Evolutionary conservation across 208 protist species (phyloP), one percentile per base, ranked within the genome.

Genomic region (Acanthamoeba pearcei): DNA sequence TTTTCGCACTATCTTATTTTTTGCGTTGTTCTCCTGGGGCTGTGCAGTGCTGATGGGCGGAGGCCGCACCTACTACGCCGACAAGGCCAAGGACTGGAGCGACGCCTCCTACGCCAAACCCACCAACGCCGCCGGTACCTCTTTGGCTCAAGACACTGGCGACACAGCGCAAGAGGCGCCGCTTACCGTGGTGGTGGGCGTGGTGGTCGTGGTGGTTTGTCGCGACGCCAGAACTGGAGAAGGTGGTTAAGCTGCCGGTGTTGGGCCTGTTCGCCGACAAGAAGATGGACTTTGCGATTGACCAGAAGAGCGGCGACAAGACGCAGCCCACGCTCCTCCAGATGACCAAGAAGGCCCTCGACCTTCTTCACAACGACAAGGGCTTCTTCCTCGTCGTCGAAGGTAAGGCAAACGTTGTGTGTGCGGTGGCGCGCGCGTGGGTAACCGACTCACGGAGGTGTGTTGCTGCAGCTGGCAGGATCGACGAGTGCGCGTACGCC

Each of bases 361-460:
- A 89, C 32, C 80, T 89, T 13, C 51, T 89, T 15, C 80, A 89
- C 51, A 89, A 89, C 53, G 53, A 89, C 27, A 89, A 66, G 53
- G 80, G 80, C 22, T 89, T 89, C 53, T 29, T 89, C 29, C 80
- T 89, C 3, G 80, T 89, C 27, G 80, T 89, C 29, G 51, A 89
- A 89, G 46, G 80, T 89, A 89, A 9, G 12, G 4, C n/a, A 6
- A 42, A 22, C 17, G 22, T 5, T 51, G 15, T 1, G 19, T 53
- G 9, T 32, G 19, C 12, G 32, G 38, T 83, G 17, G 10, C 64
- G 27, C 0, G 60, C 22, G 24, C 5, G 57, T 2, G 12, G 57
- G 6, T 17, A 13, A 66, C 60, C 22, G 8, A 19, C 22, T 27
- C 22, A 66, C 60, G 55, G 55, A 24, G 19, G 55, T 24, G 53